phyloP scores from a whole-genome alignment of 768 basidiomycete species.

The Leccinum olivaceopallidum region DNA sequence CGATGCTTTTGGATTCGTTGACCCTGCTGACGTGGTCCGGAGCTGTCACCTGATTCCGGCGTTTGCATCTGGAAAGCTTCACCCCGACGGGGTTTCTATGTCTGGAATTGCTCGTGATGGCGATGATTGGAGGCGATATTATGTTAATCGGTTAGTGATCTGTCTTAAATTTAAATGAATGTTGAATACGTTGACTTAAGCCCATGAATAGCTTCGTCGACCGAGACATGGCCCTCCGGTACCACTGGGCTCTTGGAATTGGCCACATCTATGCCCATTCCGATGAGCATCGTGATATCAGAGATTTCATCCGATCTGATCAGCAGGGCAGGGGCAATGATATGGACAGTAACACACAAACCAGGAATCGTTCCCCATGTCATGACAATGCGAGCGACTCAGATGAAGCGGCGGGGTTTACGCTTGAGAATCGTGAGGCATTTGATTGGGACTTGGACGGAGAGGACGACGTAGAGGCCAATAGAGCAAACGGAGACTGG shows the following conservation, averaged over 20 bases:
- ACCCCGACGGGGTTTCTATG: no score
- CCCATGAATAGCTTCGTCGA: not conserved
- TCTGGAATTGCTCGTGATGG: no score
- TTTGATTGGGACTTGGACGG: not conserved
- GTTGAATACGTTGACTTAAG: not conserved
- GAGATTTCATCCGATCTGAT: not conserved
- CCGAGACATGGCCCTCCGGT: not conserved
- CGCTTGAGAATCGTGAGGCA: not conserved
- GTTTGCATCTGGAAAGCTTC: no score
- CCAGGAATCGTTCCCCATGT: not conserved
- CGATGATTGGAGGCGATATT: no score
- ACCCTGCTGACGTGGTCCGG: no score
- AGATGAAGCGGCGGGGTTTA: not conserved
- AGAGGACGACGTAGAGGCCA: not conserved
- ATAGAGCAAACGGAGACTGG: not conserved
- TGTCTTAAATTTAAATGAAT: not conserved
- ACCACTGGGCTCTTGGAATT: not conserved
- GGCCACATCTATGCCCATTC: not conserved
- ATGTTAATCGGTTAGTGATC: not conserved
- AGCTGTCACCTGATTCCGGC: no score
- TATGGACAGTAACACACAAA: not conserved
- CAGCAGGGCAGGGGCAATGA: not conserved
- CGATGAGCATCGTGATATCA: not conserved
- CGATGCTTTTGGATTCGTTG: no score
- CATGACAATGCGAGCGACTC: not conserved